Conservation (phyloP, 2,329 filamentous ascomycete genomes). For the Fusarium neocosmosporiellum region DNA sequence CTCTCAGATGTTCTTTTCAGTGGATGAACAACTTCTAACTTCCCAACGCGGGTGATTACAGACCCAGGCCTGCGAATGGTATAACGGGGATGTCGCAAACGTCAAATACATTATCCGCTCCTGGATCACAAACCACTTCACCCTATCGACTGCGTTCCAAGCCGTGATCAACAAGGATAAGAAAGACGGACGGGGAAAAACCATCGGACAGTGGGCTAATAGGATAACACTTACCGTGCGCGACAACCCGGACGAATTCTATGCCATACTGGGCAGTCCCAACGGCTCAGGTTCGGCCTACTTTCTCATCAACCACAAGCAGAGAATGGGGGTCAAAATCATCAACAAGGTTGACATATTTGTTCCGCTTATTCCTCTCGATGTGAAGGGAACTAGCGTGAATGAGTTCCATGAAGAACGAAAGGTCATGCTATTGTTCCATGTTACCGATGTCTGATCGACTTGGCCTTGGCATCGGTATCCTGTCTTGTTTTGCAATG, state of each 20-base stretch:
- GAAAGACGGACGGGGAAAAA: not conserved
- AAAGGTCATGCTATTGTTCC: slow-evolving; percentile 12
- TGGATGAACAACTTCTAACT: no score
- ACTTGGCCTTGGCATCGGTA: not conserved
- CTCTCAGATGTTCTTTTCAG: no score
- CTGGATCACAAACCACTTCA: not conserved
- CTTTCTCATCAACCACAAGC: slow-evolving; percentile 19
- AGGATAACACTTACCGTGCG: not conserved
- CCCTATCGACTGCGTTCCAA: slow-evolving; percentile 2
- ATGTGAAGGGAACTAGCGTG: not conserved
- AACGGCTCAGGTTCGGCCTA: slow-evolving; percentile 9
- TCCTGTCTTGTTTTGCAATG: no score
- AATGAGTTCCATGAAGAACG: not conserved
- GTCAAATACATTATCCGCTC: slow-evolving; percentile 17
- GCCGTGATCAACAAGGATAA: not conserved
- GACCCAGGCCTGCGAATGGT: no score
- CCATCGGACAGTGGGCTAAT: slow-evolving; percentile 6
- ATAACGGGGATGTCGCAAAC: no score
- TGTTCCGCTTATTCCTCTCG: not conserved
- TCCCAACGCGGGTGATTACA: no score
- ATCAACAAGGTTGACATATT: slow-evolving; percentile 23
- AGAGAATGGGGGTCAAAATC: not conserved
- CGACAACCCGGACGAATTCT: slow-evolving; percentile 1
- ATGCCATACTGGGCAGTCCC: slow-evolving; percentile 11
- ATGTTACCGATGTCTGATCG: slow-evolving; percentile 5